phyloP scores from a whole-genome alignment of 2,329 filamentous ascomycete genomes.

The Epichloe baconii region DNA sequence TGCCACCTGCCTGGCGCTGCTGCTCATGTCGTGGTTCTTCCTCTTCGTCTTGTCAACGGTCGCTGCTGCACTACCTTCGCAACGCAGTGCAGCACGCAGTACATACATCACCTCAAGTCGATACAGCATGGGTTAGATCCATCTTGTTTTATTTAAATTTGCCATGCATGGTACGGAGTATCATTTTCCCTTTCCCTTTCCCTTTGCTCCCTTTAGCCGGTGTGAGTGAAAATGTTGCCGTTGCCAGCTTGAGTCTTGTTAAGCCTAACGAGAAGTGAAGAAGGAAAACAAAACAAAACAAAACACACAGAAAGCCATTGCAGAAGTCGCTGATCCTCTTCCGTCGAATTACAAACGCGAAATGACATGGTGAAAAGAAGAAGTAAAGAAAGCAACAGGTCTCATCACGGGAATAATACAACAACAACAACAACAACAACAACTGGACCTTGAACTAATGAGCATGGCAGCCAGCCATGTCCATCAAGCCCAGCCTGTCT shows the following conservation, averaged over 20 bases:
- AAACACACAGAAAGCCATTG: background rate
- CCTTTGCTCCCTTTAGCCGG: background rate
- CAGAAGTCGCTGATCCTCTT: background rate
- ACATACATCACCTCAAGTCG: background rate
- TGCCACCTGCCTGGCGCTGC: too few relatives aligned
- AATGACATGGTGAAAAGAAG: background rate
- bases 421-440: background rate
- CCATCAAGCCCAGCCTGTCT: background rate
- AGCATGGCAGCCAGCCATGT: background rate
- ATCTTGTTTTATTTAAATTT: background rate
- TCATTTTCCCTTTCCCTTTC: too few relatives aligned
- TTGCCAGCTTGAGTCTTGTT: slow-evolving; percentile 1
- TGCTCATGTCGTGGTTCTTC: too few relatives aligned
- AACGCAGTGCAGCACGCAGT: background rate
- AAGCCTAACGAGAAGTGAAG: background rate
- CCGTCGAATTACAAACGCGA: background rate
- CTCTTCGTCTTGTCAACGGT: background rate
- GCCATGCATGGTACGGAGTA: background rate
- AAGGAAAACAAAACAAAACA: background rate
- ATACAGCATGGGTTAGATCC: background rate
- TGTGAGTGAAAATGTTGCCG: background rate
- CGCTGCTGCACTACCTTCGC: background rate
- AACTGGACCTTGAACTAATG: background rate
- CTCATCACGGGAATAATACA: background rate
- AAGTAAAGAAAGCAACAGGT: background rate